These are phyloP conservation scores for Leccinum longicurvipes DNA, from an alignment of 768 basidiomycete species.

Conservation along the genomic window DNA sequence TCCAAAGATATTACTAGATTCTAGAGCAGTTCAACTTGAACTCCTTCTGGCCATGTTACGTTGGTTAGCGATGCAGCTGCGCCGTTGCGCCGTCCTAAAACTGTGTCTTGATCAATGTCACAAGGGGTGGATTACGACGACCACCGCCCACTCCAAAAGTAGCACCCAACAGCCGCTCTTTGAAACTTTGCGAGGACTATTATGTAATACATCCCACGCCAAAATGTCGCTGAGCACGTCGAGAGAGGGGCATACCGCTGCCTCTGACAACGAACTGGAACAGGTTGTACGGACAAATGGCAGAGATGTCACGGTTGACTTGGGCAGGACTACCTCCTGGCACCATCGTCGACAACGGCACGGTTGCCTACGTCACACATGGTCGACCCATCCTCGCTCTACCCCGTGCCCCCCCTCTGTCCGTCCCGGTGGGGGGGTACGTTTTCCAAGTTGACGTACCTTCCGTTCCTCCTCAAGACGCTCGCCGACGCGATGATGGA, in stretches of 20 bases:
- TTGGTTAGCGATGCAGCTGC: no score
- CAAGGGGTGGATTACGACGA: no score
- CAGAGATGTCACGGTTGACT: slow-evolving; percentile 61
- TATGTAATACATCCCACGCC: no score
- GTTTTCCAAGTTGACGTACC: slow-evolving; percentile 70
- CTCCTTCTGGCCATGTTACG: no score
- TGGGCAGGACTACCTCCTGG: slow-evolving; percentile 59
- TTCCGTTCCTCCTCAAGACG: slow-evolving; percentile 81
- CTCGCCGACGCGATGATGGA: slow-evolving; percentile 76
- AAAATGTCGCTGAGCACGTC: slow-evolving; percentile 71
- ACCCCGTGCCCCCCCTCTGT: slow-evolving; percentile 38
- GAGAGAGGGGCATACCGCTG: slow-evolving; percentile 42
- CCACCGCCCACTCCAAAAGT: no score
- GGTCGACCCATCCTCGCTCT: slow-evolving; percentile 40
- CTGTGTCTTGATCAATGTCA: no score
- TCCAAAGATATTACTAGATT: no score
- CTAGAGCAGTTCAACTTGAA: no score
- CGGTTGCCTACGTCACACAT: slow-evolving; percentile 18
- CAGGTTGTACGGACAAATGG: background rate
- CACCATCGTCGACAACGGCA: slow-evolving; percentile 36
- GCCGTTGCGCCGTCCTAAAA: no score
- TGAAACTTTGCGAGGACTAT: no score
- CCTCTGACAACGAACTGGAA: background rate
- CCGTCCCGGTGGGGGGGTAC: slow-evolving; percentile 51
- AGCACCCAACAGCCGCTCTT: no score